Percentiles rank a stretch among this genome's conserved stretches.
These are phyloP conservation scores for Emiliania huxleyi DNA, from an alignment of 78 protist genomes.

Conservation along the genomic window DNA sequence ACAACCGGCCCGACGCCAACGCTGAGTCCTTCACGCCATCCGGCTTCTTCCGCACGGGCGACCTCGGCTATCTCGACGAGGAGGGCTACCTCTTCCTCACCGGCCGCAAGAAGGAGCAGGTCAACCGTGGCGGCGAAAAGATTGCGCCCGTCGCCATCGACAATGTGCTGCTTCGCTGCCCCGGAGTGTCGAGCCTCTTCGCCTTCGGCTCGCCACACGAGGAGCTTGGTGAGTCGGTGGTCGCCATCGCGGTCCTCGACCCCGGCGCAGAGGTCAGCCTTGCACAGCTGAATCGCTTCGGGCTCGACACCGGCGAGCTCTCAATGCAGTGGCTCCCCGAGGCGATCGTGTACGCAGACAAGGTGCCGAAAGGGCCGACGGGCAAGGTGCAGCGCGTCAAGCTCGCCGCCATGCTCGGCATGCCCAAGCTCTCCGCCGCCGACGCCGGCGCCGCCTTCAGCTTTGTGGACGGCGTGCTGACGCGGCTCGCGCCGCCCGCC, in stretches of 20 bases:
- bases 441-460: too few species aligned
- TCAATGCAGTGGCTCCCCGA: background rate
- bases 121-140: conserved; percentile 1
- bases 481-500: too few species aligned
- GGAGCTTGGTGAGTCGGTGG: conserved; percentile 5
- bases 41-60: background rate
- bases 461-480: too few species aligned
- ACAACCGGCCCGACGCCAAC: too few species aligned
- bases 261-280: background rate
- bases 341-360: background rate
- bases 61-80: background rate
- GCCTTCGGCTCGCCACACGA: background rate
- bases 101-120: background rate
- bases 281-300: background rate
- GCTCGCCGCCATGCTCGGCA: background rate
- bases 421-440: background rate
- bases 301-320: background rate
- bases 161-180: background rate
- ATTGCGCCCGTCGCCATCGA: background rate
- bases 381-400: background rate
- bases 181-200: background rate
- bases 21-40: too few species aligned
- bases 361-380: background rate
- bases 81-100: background rate
- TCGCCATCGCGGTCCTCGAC: background rate